Base-by-base conservation (phyloP, 2,329 filamentous ascomycete species). In the Pestalotiopsis sp. region DNA sequence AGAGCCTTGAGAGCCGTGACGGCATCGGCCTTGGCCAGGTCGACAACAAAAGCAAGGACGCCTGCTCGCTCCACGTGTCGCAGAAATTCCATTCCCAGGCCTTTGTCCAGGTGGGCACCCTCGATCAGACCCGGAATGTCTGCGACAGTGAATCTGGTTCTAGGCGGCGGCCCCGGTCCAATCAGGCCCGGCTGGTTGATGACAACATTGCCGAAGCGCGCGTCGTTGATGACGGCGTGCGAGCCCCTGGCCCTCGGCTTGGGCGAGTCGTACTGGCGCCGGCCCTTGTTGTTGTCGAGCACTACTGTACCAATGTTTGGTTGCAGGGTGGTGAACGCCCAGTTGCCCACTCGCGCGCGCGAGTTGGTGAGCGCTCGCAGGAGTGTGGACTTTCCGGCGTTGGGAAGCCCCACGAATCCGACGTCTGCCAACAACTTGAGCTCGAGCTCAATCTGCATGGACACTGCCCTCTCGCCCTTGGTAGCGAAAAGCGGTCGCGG, bases 291-390 rank as follows among this genome's bases (percentile, higher is more conserved):
- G 78, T 95, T 89, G 79, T 99, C 96, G 12, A 99, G 87, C 14
- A 98, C 92, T 6, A 99, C 94, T 0, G 96, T 99, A 65, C 96
- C 96, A 67, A 99, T 97, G 74, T 97, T 98, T 2, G 96, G 96
- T 73, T 95, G 92, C 9, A 99, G 85, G 0, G 96, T 99, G 3
- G 96, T 99, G 79, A 99, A 99, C 11, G 94, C 95, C 96, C 96
- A 99, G 78, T 93, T 91, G 56, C 96, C 96, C 38, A 99, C 90
- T 52, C 96, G 89, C 1, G 96, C 93, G 69, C 94, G 91, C 78
- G 93, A 97, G 79, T 95, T 95, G 75, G 91, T 97, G 74, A 99
- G 83, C 3, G 95, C 91, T 20, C 96, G 91, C 17, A 98, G 87
- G 1, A 99, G 86, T 0, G 96, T 98, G 78, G 93, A 97, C 82